A percentile compares a stretch with the other conserved stretches of the same genome.
Evolutionary conservation across 2,329 filamentous ascomycete species (phyloP).

Genomic region (Ophiostoma ulmi): DNA sequence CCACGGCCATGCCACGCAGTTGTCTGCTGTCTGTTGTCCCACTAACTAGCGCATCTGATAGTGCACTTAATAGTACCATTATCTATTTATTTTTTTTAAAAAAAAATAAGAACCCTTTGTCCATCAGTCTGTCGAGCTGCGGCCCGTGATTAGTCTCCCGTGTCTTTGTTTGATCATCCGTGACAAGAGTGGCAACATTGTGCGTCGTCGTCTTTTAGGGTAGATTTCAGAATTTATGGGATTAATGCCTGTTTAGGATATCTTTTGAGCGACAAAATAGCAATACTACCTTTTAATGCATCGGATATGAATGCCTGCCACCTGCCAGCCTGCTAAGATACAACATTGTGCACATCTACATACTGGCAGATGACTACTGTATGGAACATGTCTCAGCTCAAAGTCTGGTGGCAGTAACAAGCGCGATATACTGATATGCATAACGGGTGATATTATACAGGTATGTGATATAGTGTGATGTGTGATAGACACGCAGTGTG

Average conservation of each 20-base stretch:
- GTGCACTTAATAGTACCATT: too few species aligned
- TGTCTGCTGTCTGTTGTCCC: not conserved
- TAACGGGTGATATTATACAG: not conserved
- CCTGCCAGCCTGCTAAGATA: too few species aligned
- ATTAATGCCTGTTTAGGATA: not conserved
- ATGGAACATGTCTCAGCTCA: slow-evolving; percentile 2
- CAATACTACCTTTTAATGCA: not conserved
- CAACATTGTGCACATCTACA: not conserved
- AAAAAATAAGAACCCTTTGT: not conserved
- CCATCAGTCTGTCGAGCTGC: not conserved
- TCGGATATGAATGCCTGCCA: too few species aligned
- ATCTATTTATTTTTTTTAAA: too few species aligned
- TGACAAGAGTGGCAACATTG: not conserved
- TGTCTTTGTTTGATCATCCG: slow-evolving; percentile 9
- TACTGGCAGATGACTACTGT: not conserved
- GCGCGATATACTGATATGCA: not conserved
- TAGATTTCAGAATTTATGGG: not conserved
- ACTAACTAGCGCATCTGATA: not conserved
- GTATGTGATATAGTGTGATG: not conserved
- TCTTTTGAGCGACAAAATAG: not conserved
- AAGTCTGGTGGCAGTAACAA: not conserved
- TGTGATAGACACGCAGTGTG: not conserved
- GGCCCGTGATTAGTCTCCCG: slow-evolving; percentile 9
- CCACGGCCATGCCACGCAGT: not conserved
- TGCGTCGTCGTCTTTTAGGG: not conserved